phyloP scores from a whole-genome alignment of 2,329 filamentous ascomycete genomes.

The Microcera coccophila region DNA sequence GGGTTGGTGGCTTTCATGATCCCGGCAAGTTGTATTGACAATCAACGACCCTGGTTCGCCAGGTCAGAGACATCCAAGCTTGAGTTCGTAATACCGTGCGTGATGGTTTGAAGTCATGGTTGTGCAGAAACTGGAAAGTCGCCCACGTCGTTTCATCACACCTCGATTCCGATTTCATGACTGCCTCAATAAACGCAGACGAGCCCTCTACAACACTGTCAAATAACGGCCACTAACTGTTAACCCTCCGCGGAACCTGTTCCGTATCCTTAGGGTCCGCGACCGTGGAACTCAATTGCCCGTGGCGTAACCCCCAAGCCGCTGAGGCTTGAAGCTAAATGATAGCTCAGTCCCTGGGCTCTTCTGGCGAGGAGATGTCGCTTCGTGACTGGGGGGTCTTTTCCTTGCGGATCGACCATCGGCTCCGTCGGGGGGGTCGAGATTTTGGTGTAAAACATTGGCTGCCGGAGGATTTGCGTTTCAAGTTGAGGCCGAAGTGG shows the following conservation, averaged over 20 bases:
- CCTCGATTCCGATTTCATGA: no score
- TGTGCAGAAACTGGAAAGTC: no score
- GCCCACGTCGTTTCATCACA: no score
- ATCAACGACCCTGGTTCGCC: not conserved
- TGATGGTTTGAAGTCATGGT: no score
- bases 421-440: no score
- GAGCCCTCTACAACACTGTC: no score
- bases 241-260: not conserved
- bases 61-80: not conserved
- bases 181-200: no score
- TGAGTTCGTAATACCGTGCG: no score
- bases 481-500: conserved; percentile 13
- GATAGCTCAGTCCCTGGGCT: not conserved
- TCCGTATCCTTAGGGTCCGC: not conserved
- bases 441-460: not conserved
- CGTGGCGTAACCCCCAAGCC: not conserved
- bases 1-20: conserved; percentile 11
- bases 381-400: not conserved
- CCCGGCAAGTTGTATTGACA: no score
- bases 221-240: not conserved
- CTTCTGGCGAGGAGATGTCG: no score
- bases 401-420: no score
- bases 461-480: conserved; percentile 9
- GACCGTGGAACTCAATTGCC: not conserved
- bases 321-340: not conserved